Evolutionary conservation across 805 yeast species (phyloP), one percentile per base, ranked within the genome.

Genomic region (Candida montana): DNA sequence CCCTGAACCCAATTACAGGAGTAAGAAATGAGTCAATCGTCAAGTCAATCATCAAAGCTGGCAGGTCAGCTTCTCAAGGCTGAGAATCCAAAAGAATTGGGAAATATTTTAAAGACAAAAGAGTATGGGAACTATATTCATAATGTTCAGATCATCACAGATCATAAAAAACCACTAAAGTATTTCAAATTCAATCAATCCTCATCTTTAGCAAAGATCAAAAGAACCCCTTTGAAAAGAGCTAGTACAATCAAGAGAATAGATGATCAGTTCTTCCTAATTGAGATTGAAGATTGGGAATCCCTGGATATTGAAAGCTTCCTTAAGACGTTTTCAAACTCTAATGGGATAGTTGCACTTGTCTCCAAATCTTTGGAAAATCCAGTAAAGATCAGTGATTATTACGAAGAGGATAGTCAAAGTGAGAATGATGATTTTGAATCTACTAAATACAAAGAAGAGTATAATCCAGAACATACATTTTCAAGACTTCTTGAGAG

Each of bases 121-220:
- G 24, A 21, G 9, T 21, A 21, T 21, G 9, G 9, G 9, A 21
- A 21, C 9, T 21, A 6, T 7, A 21, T 21, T 21, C 24, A 21
- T 7, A 21, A 21, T 21, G 6, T 21, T 21, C 24, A 21, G 9
- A 35, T 45, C n/a, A 33, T 45, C 10, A 37, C 46, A 19, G 43
- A 43, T 36, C 46, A 43, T 35, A 35, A 33, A 16, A 37, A 37
- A 11, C 42, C 41, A 17, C 19, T 41, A 13, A 41, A 37, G 11
- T 37, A 34, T 26, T 43, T 43, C 27, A 39, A 36, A 26, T 33
- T 33, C 7, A 17, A 17, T 4, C 32, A 16, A n/a, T 18, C 11
- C 29, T 26, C 5, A 11, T 8, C 29, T 26, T 26, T 11, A n/a
- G n/a, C n/a, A 11, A 24, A 19, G 9, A 8, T 15, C 5, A 39